phyloP scores from a whole-genome alignment of 179 eudicot species.

The Silene vulgaris region DNA sequence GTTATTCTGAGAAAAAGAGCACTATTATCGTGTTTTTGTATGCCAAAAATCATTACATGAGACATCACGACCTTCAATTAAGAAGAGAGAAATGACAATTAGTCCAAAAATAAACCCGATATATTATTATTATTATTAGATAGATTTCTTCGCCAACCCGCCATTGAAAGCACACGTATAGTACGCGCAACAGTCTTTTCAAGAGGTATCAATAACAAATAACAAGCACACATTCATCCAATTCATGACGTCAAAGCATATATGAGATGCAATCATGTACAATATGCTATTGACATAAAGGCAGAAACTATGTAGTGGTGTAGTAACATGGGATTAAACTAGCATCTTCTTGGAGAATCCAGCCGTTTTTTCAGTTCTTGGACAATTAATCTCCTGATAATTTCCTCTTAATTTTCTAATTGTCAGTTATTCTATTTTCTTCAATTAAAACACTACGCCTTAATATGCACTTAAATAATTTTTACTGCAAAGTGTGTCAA shows the following conservation, averaged over 20 bases:
- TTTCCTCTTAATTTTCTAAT: background rate
- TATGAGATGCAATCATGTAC: slow-evolving; percentile 15
- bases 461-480: background rate
- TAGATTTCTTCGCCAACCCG: background rate
- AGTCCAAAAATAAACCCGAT: background rate
- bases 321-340: background rate
- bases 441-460: background rate
- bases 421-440: background rate
- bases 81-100: background rate
- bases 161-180: background rate
- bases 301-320: slow-evolving; percentile 14
- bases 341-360: slow-evolving; percentile 17
- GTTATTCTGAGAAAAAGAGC: too few relatives aligned
- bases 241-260: slow-evolving; percentile 17
- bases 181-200: background rate
- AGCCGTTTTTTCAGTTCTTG: too few relatives aligned
- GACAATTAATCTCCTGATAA: background rate
- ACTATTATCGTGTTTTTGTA: too few relatives aligned
- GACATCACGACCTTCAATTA: background rate
- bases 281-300: slow-evolving; percentile 16
- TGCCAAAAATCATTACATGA: too few relatives aligned
- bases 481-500: background rate
- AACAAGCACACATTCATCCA: slow-evolving; percentile 8
- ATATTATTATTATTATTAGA: too few relatives aligned
- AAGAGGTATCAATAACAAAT: background rate